Percentiles rank a stretch among this genome's conserved stretches.
Conservation (phyloP, 306 rosid genomes). For the Cucurbita maxima region DNA sequence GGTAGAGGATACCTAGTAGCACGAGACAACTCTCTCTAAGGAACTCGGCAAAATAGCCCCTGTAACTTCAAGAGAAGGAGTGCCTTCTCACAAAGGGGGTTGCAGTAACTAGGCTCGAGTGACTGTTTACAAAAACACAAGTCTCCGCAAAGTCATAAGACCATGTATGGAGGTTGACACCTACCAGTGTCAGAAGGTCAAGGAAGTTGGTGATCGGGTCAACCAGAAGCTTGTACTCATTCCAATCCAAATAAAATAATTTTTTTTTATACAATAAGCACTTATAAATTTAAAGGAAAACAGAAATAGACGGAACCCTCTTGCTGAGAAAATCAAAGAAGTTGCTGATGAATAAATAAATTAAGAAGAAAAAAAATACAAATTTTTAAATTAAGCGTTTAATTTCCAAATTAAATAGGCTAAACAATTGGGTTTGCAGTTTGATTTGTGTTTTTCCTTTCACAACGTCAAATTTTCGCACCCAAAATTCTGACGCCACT, state of each 20-base stretch:
- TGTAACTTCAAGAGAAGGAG: no score
- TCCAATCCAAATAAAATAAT: not conserved
- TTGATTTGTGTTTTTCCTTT: no score
- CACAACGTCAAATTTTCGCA: slow-evolving; percentile 17
- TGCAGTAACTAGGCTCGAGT: accelerated
- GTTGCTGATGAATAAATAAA: not conserved
- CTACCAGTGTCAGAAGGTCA: no score
- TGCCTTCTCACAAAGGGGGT: no score
- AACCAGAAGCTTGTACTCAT: not conserved
- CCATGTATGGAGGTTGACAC: no score
- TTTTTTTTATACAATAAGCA: not conserved
- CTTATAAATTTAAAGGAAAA: not conserved
- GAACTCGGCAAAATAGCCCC: no score
- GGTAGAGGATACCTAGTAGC: no score
- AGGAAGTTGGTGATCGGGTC: no score
- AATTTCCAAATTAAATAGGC: not conserved
- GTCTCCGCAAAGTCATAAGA: no score
- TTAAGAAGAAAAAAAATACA: not conserved
- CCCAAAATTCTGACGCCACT: slow-evolving; percentile 55
- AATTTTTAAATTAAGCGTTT: not conserved
- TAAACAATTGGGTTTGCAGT: not conserved
- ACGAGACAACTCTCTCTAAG: no score
- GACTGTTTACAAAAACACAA: no score
- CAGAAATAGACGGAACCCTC: not conserved
- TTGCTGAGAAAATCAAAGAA: not conserved